phyloP scores from a whole-genome alignment of 176 grass and related monocot species.

The Thalia dealbata region DNA sequence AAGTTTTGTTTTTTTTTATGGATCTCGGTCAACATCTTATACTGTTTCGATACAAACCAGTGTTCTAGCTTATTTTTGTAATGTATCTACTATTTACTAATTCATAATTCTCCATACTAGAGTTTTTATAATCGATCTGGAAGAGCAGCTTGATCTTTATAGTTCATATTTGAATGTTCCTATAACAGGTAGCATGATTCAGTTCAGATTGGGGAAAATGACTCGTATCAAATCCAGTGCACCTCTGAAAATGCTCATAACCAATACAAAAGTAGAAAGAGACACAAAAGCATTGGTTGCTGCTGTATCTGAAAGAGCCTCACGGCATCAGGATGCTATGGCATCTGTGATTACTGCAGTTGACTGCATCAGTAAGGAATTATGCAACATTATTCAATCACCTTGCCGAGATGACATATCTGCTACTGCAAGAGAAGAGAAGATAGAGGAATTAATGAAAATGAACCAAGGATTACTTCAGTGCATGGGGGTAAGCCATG shows the following conservation, averaged over 20 bases:
- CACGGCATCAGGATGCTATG: constrained; percentile 64
- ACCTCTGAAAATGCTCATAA: constrained; percentile 78
- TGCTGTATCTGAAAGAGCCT: constrained; percentile 62
- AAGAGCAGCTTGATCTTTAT: background rate
- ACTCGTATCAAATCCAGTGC: constrained; percentile 43
- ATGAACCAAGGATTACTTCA: constrained; percentile 98
- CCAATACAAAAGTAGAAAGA: constrained; percentile 78
- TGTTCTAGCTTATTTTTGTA: background rate
- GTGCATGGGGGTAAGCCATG: constrained; percentile 84
- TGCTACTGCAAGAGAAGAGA: constrained; percentile 64
- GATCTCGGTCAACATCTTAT: too few relatives aligned
- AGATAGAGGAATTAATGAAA: constrained; percentile 77
- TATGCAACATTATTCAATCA: constrained; percentile 52
- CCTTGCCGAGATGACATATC: constrained; percentile 40
- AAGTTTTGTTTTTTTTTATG: background rate
- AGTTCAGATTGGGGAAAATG: constrained; percentile 68
- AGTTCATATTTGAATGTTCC: background rate
- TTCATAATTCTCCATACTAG: background rate
- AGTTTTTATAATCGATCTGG: too few relatives aligned
- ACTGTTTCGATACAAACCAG: background rate
- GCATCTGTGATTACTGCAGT: constrained; percentile 60
- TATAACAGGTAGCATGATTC: constrained; percentile 77
- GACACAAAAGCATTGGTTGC: constrained; percentile 86
- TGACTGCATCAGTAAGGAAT: constrained; percentile 67
- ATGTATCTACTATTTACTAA: too few relatives aligned